Evolutionary conservation across 2,329 filamentous ascomycete genomes (phyloP), one percentile per base, ranked within the genome.

Genomic region (Xylariaceae sp.): DNA sequence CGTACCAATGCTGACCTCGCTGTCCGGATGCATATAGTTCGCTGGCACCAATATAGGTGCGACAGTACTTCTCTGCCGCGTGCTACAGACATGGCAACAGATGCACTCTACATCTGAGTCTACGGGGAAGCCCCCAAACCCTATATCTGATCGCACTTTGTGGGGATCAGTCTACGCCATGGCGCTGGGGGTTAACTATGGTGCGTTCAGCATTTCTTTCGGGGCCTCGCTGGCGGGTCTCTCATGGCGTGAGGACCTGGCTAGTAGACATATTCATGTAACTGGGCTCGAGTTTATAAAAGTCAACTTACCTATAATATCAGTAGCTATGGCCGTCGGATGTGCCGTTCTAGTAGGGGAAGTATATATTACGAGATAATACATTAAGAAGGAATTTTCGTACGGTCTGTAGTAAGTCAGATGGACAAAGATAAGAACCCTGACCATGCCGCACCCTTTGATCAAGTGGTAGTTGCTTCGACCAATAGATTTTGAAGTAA

Each of bases 201-300:
- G 21, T 4, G 24, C 40, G 13, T 43, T 43, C 16, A 23, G 16
- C 8, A 43, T 18, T 6, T 23, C 40, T 7, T 43, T 43, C 23
- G 40, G 40, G 20, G 40, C 40, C 13, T 43, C 40, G n/a, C 24
- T 43, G 40, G 40, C 40, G 40, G 40, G 40, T 8, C 26, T 43
- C 13, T 20, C 16, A 8, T 43, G 40, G 40, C 21, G 40, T 11
- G 16, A 24, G 11, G 40, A 43, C 23, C 40, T 43, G 21, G n/a
- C 13, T 13, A 5, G 23, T 13, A 29, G 27, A 20, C 5, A 29
- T 16, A 43, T 43, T 16, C 40, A 16, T 11, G 8, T 26, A 15
- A 13, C 10, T 4, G 8, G 40, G 8, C 21, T 41, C 8, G 21
- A 43, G 40, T 43, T 43, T 21, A 21, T 21, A 7, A 27, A 10